Percentiles rank a stretch among this genome's conserved stretches.
phyloP scores from a whole-genome alignment of 148 eudicot species.

The Amaranthus hypochondriacus region DNA sequence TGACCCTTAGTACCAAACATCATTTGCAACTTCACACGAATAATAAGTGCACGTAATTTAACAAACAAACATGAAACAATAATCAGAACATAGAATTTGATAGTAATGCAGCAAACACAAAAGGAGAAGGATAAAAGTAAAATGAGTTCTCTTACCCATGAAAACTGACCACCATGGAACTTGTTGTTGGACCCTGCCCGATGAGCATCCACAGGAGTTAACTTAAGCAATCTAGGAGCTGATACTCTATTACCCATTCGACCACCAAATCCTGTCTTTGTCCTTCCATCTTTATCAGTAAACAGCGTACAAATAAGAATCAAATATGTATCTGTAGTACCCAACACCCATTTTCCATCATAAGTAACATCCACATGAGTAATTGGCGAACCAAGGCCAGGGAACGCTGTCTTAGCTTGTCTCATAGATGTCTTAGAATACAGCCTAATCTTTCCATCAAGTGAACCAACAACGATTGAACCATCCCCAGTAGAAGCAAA shows the following conservation, averaged over 20 bases:
- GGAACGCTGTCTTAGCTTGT: slow-evolving; percentile 94
- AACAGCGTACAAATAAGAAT: slow-evolving; percentile 86
- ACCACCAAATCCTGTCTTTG: slow-evolving; percentile 80
- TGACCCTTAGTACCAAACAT: neutral
- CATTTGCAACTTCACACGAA: neutral
- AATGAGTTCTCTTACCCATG: slow-evolving; percentile 63
- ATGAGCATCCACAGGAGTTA: slow-evolving; percentile 89
- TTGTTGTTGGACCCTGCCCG: slow-evolving; percentile 65
- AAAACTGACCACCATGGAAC: slow-evolving; percentile 85
- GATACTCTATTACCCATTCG: slow-evolving; percentile 85
- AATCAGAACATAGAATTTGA: neutral
- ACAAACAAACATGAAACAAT: neutral
- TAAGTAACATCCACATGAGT: slow-evolving; percentile 95
- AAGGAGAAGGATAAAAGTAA: neutral
- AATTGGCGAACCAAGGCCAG: slow-evolving; percentile 88
- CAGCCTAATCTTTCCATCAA: slow-evolving; percentile 92
- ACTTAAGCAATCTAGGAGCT: slow-evolving; percentile 85
- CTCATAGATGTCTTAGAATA: slow-evolving; percentile 93
- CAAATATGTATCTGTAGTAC: slow-evolving; percentile 83
- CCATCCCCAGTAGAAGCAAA: slow-evolving; percentile 98
- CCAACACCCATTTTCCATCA: slow-evolving; percentile 98
- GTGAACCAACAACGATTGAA: slow-evolving; percentile 88
- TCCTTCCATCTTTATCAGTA: slow-evolving; percentile 85
- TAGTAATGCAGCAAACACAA: neutral
- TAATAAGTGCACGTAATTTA: neutral